These are phyloP conservation scores for Parachaetomium inaequale DNA, from an alignment of 495 filamentous ascomycete genomes.

Conservation along the genomic window DNA sequence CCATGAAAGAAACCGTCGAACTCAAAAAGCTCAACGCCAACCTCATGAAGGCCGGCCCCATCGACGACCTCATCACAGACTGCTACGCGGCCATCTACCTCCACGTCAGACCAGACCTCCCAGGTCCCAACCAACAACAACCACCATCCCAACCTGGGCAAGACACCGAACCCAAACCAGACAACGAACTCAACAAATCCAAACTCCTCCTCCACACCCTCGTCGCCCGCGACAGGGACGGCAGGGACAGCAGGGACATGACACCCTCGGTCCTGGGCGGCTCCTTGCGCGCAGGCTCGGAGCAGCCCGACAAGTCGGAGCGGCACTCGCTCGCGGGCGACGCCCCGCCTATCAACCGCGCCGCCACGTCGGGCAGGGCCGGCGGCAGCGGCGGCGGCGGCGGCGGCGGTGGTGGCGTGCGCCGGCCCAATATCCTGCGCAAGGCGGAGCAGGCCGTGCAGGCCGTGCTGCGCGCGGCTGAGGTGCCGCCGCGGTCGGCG, in stretches of 20 bases:
- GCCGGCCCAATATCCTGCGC: constrained; percentile 47
- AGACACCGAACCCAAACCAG: not conserved
- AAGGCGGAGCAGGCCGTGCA: constrained; percentile 48
- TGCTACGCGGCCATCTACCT: constrained; percentile 77
- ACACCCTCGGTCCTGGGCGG: constrained; percentile 4
- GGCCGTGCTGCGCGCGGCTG: constrained; percentile 40
- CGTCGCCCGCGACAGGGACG: constrained; percentile 29
- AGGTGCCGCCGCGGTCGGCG: constrained; percentile 38
- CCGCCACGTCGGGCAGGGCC: not conserved
- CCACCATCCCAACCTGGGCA: not conserved
- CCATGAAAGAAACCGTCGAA: constrained; percentile 79
- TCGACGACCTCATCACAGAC: constrained; percentile 89
- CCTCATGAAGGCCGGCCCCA: constrained; percentile 75
- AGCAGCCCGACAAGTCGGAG: constrained; percentile 36
- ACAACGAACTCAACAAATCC: constrained; percentile 17
- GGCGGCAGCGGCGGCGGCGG: not conserved
- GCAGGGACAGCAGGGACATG: not conserved
- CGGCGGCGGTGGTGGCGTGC: too few species aligned
- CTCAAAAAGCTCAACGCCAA: constrained; percentile 85
- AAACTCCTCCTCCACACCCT: constrained; percentile 54
- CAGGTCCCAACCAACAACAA: constrained; percentile 18
- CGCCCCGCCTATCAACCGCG: constrained; percentile 31
- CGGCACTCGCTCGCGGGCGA: constrained; percentile 37
- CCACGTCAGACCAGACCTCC: constrained; percentile 43
- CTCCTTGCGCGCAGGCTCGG: constrained; percentile 30